Conservation (phyloP, 805 yeast genomes). For the Maudiozyma pseudohumilis region DNA sequence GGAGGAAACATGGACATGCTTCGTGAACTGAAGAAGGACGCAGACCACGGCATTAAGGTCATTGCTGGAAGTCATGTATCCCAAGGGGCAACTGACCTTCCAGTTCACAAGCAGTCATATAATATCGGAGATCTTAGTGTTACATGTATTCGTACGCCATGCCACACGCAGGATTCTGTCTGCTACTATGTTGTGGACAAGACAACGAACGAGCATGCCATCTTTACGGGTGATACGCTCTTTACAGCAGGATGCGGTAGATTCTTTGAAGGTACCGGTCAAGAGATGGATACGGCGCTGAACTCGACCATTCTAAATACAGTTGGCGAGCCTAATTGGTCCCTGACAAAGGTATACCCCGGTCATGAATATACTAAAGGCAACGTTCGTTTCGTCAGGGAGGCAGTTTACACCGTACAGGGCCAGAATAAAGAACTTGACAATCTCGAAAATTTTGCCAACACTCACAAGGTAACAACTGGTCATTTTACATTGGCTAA, state of each 20-base stretch:
- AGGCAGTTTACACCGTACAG: slow-evolving; percentile 40
- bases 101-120: slow-evolving; percentile 53
- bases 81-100: slow-evolving; percentile 59
- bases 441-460: slow-evolving; percentile 41
- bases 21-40: slow-evolving; percentile 19
- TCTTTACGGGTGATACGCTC: slow-evolving; percentile 92
- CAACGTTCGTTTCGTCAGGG: slow-evolving; percentile 68
- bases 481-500: slow-evolving; percentile 80
- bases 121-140: slow-evolving; percentile 39
- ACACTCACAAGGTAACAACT: slow-evolving; percentile 60
- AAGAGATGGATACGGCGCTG: slow-evolving; percentile 68
- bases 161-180: slow-evolving; percentile 94
- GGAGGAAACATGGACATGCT: slow-evolving; percentile 56
- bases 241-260: slow-evolving; percentile 95
- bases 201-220: slow-evolving; percentile 54
- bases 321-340: slow-evolving; percentile 31
- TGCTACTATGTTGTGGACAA: slow-evolving; percentile 69
- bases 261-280: slow-evolving; percentile 84
- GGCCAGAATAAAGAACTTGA: slow-evolving; percentile 38
- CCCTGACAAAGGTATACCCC: slow-evolving; percentile 60
- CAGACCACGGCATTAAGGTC: slow-evolving; percentile 41
- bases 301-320: slow-evolving; percentile 53
- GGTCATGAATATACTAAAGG: slow-evolving; percentile 93
- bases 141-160: slow-evolving; percentile 87
- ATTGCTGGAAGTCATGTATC: slow-evolving; percentile 58